Evolutionary conservation across 2,329 filamentous ascomycete genomes (phyloP), one percentile per base, ranked within the genome.

Genomic region (Fusarium metavorans): DNA sequence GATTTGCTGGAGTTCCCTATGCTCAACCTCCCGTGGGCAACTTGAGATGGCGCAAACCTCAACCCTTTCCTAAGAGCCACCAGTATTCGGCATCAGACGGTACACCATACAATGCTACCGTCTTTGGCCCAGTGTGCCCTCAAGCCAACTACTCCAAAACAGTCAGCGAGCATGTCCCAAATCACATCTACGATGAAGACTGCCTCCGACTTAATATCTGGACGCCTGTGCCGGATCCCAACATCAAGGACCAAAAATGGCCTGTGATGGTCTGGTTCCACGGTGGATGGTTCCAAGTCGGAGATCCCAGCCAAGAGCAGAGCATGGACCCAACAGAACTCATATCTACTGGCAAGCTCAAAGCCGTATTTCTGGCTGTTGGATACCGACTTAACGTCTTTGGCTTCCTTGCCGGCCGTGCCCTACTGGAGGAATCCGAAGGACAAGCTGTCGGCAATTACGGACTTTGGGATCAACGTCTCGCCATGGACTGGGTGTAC

Each of bases 281-380:
- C 56, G 86, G 86, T 4, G 85, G 86, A 0, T 87, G 85, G 85
- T 86, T 87, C 70, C 85, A 87, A 68, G 80, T 86, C 35, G 85
- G 85, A 14, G 82, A 86, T 27, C 84, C 84, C 0, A 82, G 81
- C 16, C 85, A 87, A 32, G 82, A 84, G 39, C 71, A 79, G 10
- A 80, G 81, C 2, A 83, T 85, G 82, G 81, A 87, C 59, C 84
- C 85, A 0, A 86, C 84, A 0, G 85, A 87, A 66, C 74, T 87
- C 13, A 82, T 84, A 2, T 80, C 82, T 4, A 80, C 79, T 13
- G 54, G 54, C 4, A 57, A 57, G 1, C 64, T 68, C 3, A 56
- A 56, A 10, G 68, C 60, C 3, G 58, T 71, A 14, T 71, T 68
- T 48, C 45, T 71, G 13, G 68, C 68, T 2, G 68, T 71, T n/a